These are phyloP conservation scores for Penstemon davidsonii DNA, from an alignment of 257 asterid species.

Conservation along the genomic window DNA sequence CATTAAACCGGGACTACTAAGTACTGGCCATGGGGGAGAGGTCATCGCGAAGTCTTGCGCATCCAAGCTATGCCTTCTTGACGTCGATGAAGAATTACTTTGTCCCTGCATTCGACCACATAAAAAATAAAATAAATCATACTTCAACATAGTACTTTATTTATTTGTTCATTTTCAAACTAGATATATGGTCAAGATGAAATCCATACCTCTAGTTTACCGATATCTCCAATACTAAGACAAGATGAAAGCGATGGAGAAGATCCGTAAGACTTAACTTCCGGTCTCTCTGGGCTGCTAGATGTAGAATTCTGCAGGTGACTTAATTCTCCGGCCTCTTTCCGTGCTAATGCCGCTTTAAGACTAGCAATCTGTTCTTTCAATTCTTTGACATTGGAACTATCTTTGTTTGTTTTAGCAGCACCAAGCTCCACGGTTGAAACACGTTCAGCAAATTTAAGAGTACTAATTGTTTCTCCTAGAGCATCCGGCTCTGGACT, in stretches of 20 bases:
- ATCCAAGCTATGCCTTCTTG: constrained; percentile 60
- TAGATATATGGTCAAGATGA: too few species aligned
- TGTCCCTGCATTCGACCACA: constrained; percentile 35
- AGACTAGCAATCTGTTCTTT: constrained; percentile 79
- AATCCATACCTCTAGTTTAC: constrained; percentile 36
- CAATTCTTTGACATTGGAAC: constrained; percentile 67
- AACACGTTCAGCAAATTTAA: constrained; percentile 90
- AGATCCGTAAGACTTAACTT: constrained; percentile 37
- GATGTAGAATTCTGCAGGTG: constrained; percentile 33
- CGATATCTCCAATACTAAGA: constrained; percentile 38
- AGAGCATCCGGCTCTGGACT: constrained; percentile 75
- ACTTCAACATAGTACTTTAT: too few species aligned
- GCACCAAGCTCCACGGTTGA: constrained; percentile 83
- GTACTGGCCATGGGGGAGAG: constrained; percentile 48
- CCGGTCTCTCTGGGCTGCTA: constrained; percentile 55
- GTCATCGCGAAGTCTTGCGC: constrained; percentile 41
- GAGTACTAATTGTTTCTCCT: constrained; percentile 80
- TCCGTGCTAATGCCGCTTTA: constrained; percentile 66
- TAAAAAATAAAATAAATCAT: too few species aligned
- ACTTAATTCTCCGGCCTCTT: constrained; percentile 56
- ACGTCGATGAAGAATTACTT: constrained; percentile 33
- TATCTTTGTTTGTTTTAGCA: constrained; percentile 72
- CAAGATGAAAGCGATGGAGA: constrained; percentile 49
- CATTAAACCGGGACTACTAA: constrained; percentile 34
- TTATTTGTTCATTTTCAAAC: too few species aligned